Evolutionary conservation across 2,329 filamentous ascomycete genomes (phyloP), one percentile per base, ranked within the genome.

Genomic region (Huntiella moniliformis): DNA sequence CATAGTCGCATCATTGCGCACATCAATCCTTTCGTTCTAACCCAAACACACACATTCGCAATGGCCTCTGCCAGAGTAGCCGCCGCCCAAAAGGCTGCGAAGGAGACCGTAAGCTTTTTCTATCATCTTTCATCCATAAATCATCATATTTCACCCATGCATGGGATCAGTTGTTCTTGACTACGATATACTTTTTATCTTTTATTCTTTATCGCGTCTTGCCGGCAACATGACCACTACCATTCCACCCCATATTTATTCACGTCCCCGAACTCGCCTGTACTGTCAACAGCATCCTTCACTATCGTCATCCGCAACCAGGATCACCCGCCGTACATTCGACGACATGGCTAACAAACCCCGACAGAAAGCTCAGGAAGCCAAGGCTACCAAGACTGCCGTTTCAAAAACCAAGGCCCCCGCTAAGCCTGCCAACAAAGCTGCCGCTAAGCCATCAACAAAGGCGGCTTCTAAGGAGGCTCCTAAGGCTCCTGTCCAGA

Each of bases 341-440:
- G 22, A 28, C 22, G 7, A 28, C 22, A 42, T 34, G 28, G 41
- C 50, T 45, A 39, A 43, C 40, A 28, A 45, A 13, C 11, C 8
- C 38, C 32, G 6, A 22, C 36, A 47, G 48, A 50, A 47, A 36
- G 45, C 45, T 22, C 37, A 50, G 41, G 48, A 47, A 42, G 31
- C 45, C 17, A 50, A 50, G 45, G 54, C 52, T 39, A 45, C 53
- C 5, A 53, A 55, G 45, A 53, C 54, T 46, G 56, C 58, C 12
- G 51, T 65, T 4, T 42, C 55, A 16, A 55, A 47, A 38, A 15
- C 40, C 15, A 47, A 46, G 41, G 54, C 52, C 40, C 42, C 53
- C 4, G 52, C 54, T 44, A 52, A 54, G 46, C 56, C 59, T 12
- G 51, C 65, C 5, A 42, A 54, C 22, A 55, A 56, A 43, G 52